Base-by-base conservation (phyloP, 164 flowering plant genomes). In the Amborella trichopoda region DNA sequence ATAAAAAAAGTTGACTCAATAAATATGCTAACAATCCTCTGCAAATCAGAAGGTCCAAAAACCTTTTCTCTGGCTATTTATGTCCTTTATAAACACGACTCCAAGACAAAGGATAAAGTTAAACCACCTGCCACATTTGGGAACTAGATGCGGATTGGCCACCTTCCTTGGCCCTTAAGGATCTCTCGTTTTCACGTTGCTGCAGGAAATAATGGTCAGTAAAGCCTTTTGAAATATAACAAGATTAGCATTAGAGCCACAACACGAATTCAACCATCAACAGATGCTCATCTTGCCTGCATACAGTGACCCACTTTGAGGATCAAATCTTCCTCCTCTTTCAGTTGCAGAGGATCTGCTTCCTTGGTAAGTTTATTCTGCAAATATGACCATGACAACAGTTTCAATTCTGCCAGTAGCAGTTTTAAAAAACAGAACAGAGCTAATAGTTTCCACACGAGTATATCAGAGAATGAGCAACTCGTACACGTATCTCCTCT, bases 401-500 rank as follows among this genome's bases (percentile, higher is more conserved):
- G n/a, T n/a, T n/a, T n/a, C n/a, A n/a, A n/a, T n/a, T n/a, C n/a
- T n/a, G n/a, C 26, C 37, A n/a, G 38, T 19, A 34, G 37, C 24
- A 44, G 11, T 26, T 26, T 36, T 27, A 19, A 21, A 14, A 34
- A 30, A 23, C 24, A 25, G 28, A n/a, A 40, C 23, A 26, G 10
- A 32, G n/a, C n/a, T n/a, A n/a, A n/a, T n/a, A n/a, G n/a, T n/a
- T n/a, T n/a, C n/a, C n/a, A n/a, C n/a, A n/a, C n/a, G n/a, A 46
- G 27, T 48, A 12, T 22, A 33, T 12, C 38, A 5, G 23, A 33
- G 23, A 28, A 22, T 32, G 6, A 32, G 38, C 33, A 50, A 32
- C 37, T 70, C 87, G 74, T 74, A 84, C 99, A 51, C 90, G 88
- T 44, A 96, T 91, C 73, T 91, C 99, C 57, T 80, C 76, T 28